A percentile compares a stretch with the other conserved stretches of the same genome.
Conservation (phyloP, 2,329 filamentous ascomycete genomes). For the Clonostachys byssicola region DNA sequence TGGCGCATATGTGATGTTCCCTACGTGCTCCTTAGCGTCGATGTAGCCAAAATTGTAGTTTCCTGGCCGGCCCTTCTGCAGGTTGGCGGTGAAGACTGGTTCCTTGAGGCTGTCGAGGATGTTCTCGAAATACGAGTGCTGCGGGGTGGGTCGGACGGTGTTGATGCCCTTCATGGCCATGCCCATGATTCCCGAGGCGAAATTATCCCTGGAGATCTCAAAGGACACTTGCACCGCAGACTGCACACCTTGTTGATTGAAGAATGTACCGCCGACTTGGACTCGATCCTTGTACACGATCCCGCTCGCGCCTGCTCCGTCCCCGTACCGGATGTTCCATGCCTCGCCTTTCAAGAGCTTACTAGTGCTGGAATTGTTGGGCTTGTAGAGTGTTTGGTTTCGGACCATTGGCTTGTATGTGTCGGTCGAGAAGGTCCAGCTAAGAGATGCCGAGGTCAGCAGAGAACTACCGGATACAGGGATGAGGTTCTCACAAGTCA, state of each 20-base stretch:
- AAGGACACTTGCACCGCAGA: constrained; percentile 55
- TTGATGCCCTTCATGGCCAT: constrained; percentile 23
- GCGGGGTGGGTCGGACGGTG: constrained; percentile 20
- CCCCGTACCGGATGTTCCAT: constrained; percentile 63
- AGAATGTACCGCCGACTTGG: constrained; percentile 53
- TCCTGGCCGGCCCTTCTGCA: constrained; percentile 21
- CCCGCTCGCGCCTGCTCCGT: constrained; percentile 58
- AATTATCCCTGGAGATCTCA: constrained; percentile 24
- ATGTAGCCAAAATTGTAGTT: constrained; percentile 43
- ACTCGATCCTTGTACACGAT: constrained; percentile 65
- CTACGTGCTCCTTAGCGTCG: constrained; percentile 51
- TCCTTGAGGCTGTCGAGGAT: constrained; percentile 16
- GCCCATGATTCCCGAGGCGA: constrained; percentile 28
- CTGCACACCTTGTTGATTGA: constrained; percentile 60
- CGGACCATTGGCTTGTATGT: constrained; percentile 38
- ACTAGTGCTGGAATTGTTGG: constrained; percentile 32
- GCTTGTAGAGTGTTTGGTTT: constrained; percentile 56
- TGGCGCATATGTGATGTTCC: constrained; percentile 48
- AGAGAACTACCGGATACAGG: not conserved
- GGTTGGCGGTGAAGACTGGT: constrained; percentile 30
- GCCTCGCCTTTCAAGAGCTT: constrained; percentile 31
- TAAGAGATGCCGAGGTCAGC: constrained; percentile 10
- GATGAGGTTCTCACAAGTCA: constrained; percentile 32
- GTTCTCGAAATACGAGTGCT: constrained; percentile 29
- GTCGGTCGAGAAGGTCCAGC: constrained; percentile 66